Evolutionary conservation across 1,284 basidiomycete species (phyloP), one percentile per base, ranked within the genome.

Genomic region (Cutaneotrichosporon arboriforme): DNA sequence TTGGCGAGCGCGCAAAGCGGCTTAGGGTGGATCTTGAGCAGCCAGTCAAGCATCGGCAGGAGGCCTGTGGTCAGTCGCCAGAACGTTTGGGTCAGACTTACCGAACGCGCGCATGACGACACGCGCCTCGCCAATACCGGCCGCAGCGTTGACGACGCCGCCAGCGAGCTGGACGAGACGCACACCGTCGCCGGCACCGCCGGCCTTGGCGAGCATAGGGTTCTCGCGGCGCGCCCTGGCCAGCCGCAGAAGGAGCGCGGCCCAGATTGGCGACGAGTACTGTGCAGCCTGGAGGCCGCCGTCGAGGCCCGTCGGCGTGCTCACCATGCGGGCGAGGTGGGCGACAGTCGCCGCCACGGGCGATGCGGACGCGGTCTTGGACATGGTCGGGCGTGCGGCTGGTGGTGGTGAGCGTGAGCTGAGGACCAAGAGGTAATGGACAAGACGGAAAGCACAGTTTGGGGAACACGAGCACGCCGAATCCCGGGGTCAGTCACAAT

Each of bases 51-150:
- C 49, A 72, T 66, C 2, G 70, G 72, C 5, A 74, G 53, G 8
- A 74, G 54, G 48, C 65, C 67, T 69, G 56, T 14, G 50, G 43
- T 43, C 10, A 51, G 33, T 40, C 15, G 22, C 5, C 8, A 15
- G 26, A 15, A 13, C 4, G 10, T 15, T 18, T 44, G 17, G 33
- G 17, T 15, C 23, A 22, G 44, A 8, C 72, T 57, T 45, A 74
- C 74, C 74, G 41, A 72, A 68, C 22, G 68, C 54, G 17, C 74
- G 52, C 67, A 73, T 74, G 58, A 74, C 60, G 15, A 69, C 66
- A 55, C 74, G 55, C 2, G 74, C 71, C 52, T 74, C 71, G 18
- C 62, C 61, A 7, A 74, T 57, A 47, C 64, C 59, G 20, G 53
- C 64, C 12, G 63, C 68, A 2, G 65, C 63, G 18, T 55, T 63